Base-by-base conservation (phyloP, 2,329 filamentous ascomycete species). In the Arthrobotrys sinensis region DNA sequence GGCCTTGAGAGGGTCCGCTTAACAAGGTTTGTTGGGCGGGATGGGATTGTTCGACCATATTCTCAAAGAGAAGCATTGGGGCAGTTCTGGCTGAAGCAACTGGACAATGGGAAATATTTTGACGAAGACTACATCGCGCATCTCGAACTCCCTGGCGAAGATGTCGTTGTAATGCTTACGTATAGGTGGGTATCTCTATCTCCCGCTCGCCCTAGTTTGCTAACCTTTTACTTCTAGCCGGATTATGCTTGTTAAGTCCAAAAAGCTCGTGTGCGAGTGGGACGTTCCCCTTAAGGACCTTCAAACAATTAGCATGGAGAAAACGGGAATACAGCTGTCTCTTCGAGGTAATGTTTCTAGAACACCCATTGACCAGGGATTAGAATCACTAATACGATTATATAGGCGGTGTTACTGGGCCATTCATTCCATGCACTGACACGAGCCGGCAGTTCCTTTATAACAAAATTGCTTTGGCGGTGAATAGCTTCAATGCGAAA, bases 21-120 rank as follows among this genome's bases (percentile, higher is more conserved):
- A 64, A 92, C 94, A 4, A 92, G 96, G 16, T 97, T 97, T 86
- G 93, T 99, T 78, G 93, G 93, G 14, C 90, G 91, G 48, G 95
- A 99, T 83, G 96, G 96, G 46, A 93, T 99, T 77, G 94, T 99
- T 38, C 91, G 95, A 2, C 94, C 96, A 0, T 99, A 97, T 87
- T 94, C 91, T 70, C 93, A 97, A 83, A 93, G 96, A 55, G 96
- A 99, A 86, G 94, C 96, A 0, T 90, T 99, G 2, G 96, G 96
- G 0, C 96, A 99, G 84, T 97, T 93, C 87, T 99, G 96, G 96
- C 90, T 99, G 80, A 99, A 99, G 88, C 97, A 97, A 76, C 90
- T 97, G 10, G 96, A 99, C 85, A 96, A 97, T 80, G 96, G 96
- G 79, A 96, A 94, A 84, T 98, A 95, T 87, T 99, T 99, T 88